Base-by-base conservation (phyloP, 257 asterid genomes). In the Lycium barbarum region DNA sequence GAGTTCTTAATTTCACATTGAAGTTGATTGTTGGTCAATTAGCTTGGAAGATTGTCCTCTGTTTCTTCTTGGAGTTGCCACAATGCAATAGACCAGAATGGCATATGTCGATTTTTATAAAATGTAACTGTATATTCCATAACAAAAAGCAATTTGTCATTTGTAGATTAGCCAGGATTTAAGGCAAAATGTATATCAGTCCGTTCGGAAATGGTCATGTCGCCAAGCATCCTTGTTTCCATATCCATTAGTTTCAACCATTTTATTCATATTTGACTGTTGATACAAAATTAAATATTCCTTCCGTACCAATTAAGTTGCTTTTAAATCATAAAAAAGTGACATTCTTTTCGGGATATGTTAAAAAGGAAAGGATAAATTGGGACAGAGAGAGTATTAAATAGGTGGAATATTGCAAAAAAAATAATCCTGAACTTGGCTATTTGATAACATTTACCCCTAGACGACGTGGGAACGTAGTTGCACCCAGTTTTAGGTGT, bases 11-110 rank as follows among this genome's bases (percentile, higher is more conserved):
- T 71, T 71, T 17, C 9, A 4, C 33, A 68, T 15, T 36, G 26
- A 7, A 68, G 80, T 47, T 73, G 59, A 47, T 47, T 73, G 58
- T 73, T 33, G 36, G 22, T 40, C 58, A 51, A 73, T 20, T 11
- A 45, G 80, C 80, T 72, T 11, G 58, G 80, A 47, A 12, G 61
- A 74, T 51, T 51, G 62, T 22, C 81, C 45, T 6, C 26, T 76
- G 6, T 26, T 3, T 18, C 51, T 76, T 22, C 62, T 76, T 18
- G 81, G 61, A 73, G 22, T 26, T 49, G 45, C 63, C 26, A 51
- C 22, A 51, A 18, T 1, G 33, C 33, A 26, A 26, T 22, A 47
- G 81, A 49, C 43, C 15, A 74, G 61, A 49, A 47, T 49, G 40
- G 20, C 49, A 51, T 22, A 51, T 51, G 61, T 47, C 40, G 36